Evolutionary conservation across 2,329 filamentous ascomycete species (phyloP), one percentile per base, ranked within the genome.

Genomic region (Beauveria sp.): DNA sequence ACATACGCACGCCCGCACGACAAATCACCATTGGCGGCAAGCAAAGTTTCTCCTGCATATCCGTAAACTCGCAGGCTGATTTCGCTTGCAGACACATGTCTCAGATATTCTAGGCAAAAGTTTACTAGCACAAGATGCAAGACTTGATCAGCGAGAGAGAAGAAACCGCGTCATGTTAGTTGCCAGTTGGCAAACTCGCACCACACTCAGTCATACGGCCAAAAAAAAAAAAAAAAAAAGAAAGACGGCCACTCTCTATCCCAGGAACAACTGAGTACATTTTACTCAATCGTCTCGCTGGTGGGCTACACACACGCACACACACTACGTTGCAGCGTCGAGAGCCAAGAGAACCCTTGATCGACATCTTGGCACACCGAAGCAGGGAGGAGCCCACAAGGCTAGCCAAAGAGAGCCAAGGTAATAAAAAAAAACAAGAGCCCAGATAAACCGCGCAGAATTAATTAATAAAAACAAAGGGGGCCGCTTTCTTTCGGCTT

Each of bases 261-360:
- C 34, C 28, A 30, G 9, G 16, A 9, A 26, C 26, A 43, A 30
- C 42, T 43, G 34, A 58, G 56, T 43, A 20, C 56, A 58, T 51
- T 45, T 58, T 49, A 58, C 42, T 49, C 55, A 58, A 58, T 28
- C 55, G 20, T 16, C 14, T 58, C 38, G 38, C 22, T 30, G 24
- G 38, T 40, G 30, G 22, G 5, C 52, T 10, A 3, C 40, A 34
- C 30, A 34, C 30, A 12, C 30, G 12, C 10, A 12, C 30, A 34
- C 30, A 34, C 30, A 14, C 34, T 47, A 57, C 54, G 54, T 57
- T 57, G 30, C 54, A 57, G 18, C 16, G 26, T 12, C 20, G 28
- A 10, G 9, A 9, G 50, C 28, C 20, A 49, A 54, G 49, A 62
- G 54, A 62, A 62, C 54, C 60, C 54, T 62, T 62, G 60, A 62